Conservation (phyloP, 306 rosid species). For the Senna siamea region DNA sequence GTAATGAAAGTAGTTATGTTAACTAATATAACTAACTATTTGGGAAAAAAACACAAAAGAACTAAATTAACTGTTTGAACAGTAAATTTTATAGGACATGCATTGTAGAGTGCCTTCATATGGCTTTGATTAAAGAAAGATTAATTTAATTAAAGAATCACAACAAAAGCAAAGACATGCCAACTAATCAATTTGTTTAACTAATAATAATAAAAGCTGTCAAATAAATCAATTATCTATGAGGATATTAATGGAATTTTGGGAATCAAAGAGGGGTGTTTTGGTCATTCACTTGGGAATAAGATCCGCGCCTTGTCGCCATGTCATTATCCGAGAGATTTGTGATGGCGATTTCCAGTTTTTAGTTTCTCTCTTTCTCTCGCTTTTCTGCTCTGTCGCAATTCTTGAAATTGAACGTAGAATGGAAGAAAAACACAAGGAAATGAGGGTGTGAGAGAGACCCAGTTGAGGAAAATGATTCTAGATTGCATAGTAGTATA, state of each 20-base stretch:
- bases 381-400: background rate
- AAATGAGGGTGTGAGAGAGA: no score
- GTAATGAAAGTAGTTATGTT: background rate
- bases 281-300: conserved; percentile 49
- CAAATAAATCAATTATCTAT: background rate
- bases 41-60: background rate
- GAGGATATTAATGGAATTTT: conserved; percentile 32
- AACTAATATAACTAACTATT: background rate
- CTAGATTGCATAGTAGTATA: background rate
- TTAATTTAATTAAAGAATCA: background rate
- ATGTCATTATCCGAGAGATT: conserved; percentile 81
- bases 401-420: background rate
- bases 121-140: conserved; percentile 10
- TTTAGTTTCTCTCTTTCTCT: conserved; percentile 17
- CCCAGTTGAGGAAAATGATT: no score
- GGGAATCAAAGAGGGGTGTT: conserved; percentile 20
- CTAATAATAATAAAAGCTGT: conserved; percentile 15
- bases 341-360: conserved; percentile 70
- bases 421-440: no score
- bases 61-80: conserved; percentile 41
- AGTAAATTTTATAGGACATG: background rate
- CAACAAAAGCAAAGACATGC: background rate
- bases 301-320: conserved; percentile 67
- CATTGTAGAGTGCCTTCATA: background rate
- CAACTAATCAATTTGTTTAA: conserved; percentile 19